Evolutionary conservation across 2,329 filamentous ascomycete species (phyloP), one percentile per base, ranked within the genome.

Genomic region (Ophiosphaerella korrae): DNA sequence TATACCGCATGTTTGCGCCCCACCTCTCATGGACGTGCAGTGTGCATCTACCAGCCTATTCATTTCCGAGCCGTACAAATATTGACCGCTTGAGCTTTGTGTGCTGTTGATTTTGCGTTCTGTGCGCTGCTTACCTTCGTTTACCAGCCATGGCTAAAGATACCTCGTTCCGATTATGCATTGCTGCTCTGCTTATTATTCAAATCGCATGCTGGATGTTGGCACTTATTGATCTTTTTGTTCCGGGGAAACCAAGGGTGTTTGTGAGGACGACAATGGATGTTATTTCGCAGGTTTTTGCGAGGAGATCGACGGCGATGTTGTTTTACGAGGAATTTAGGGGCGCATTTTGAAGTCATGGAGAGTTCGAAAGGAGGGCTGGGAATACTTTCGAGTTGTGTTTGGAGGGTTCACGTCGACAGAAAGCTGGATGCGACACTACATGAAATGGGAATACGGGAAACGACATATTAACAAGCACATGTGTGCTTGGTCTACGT

Each of bases 141-240:
- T 8, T 14, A 18, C 18, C 32, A 52, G 56, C 13, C 37, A 71
- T 69, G 67, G 38, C 55, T 13, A 70, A 68, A 48, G 55, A 63
- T 3, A 50, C 63, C 3, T 63, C 66, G 1, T 63, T 72, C 53
- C 66, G 66, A 38, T 26, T 60, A 39, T 63, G 59, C 58, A 63
- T 73, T 46, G 53, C 57, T 33, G 50, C 71, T 36, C 65, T 73
- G 9, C 63, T 72, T 35, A 42, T 61, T 16, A 50, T 72, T 32
- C 68, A 73, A 52, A 50, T 63, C 16, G 57, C 61, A 11, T 68
- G 63, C 57, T 73, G 69, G 69, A 42, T 58, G 34, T 49, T 71
- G 1, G 67, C 64, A 1, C 54, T 73, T 0, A 62, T 69, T 42
- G 67, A 72, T 38, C 57, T 73, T 1, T 54, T 68, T 40, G 60